Evolutionary conservation across 768 basidiomycete species (phyloP), one percentile per base, ranked within the genome.

Genomic region (Infundibulicybe gibba): DNA sequence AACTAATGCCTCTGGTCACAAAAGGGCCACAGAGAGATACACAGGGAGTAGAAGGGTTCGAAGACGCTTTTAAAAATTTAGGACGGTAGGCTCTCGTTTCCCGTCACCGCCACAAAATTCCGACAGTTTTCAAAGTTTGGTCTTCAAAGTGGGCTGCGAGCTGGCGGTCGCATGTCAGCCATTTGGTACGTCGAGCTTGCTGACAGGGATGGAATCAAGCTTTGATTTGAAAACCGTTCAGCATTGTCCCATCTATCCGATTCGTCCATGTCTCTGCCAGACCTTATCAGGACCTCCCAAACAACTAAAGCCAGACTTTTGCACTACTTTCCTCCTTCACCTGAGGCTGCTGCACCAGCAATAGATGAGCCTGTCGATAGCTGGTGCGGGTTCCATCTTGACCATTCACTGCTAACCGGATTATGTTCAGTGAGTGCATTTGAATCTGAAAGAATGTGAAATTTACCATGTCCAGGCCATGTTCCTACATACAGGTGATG

Each of bases 331-430:
- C 89, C 95, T 13, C 82, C 84, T 9, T 59, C 75, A 20, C 61
- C 75, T 2, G 74, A 66, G 40, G 56, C 52, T 15, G 52, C 61
- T 15, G 52, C 56, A 5, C 65, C 70, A 0, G 49, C 60, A 3
- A 77, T 83, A 32, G 79, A 85, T 51, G 85, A 83, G 41, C 71
- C 83, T 2, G 67, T 92, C 21, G 92, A 97, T 53, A 89, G 83
- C 53, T 94, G 91, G 81, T 98, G 95, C 68, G 95, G 95, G 14
- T 93, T 93, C 56, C 95, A 98, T 64, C 72, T 93, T 16, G 97
- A 99, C 60, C 93, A 97, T 58, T 87, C 86, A 6, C 64, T 92
- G 33, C 67, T 99, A 46, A 99, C 97, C 2, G 97, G 93, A 2
- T 80, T 99, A 31, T 97, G 94, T 65, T 87, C 90, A 41, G 88